Base-by-base conservation (phyloP, 1,284 basidiomycete species). In the Cryptococcus maquisensis region DNA sequence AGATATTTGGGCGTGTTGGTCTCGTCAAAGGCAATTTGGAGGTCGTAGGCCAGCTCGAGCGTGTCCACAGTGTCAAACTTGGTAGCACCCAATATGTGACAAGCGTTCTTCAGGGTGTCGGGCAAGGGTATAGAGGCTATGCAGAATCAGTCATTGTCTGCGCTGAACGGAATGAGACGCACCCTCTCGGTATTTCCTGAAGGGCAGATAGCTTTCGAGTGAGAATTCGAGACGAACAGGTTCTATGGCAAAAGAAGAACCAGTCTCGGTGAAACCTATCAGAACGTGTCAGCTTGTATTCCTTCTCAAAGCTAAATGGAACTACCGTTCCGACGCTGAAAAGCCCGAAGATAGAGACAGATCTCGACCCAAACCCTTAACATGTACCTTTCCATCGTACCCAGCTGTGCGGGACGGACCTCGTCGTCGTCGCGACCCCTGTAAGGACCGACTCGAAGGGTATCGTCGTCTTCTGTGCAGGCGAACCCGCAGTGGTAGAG, bases 311-410 rank as follows among this genome's bases (percentile, higher is more conserved):
- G 9, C 4, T 7, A 48, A 13, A 18, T 7, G 3, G 1, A 61
- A 66, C 48, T 42, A 68, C 69, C 48, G 21, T 64, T 55, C 3
- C 51, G 47, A 4, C 45, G 40, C 39, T 61, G 57, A 40, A 55
- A 69, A 1, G 50, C 49, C 12, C 54, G 40, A 1, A 72, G 49
- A 36, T 56, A 63, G 1, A 71, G 52, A 0, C 51, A 53, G 9
- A 71, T 58, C 58, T 74, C 72, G 6, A 74, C 62, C 72, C 72
- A 74, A 1, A 62, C 51, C 28, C 72, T 53, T 16, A 69, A 44
- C 67, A 74, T 69, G 52, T 74, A 74, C 41, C 46, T 53, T 49
- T 70, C 65, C 68, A 72, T 70, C 53, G 66, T 64, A 18, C 44
- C 46, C 6, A 65, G 57, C 45, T 51, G 47, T 12, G 16, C 20